phyloP scores from a whole-genome alignment of 441 rosid genomes.

The Manihot esculenta region DNA sequence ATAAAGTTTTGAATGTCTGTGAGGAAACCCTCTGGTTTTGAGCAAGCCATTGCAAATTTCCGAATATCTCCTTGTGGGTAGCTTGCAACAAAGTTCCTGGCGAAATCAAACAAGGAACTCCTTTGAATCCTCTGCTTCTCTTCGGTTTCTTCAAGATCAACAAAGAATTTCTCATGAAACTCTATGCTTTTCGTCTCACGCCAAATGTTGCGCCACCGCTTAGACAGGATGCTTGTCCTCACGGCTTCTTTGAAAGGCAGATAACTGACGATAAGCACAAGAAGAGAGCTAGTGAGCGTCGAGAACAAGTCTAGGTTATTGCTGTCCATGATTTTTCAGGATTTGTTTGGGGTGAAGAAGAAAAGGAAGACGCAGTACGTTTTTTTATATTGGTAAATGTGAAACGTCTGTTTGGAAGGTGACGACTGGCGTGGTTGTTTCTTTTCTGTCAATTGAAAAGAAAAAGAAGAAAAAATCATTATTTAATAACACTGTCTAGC shows the following conservation, averaged over 20 bases:
- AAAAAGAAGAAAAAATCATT: no score
- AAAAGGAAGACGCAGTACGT: not conserved
- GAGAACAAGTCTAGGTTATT: slow-evolving; percentile 18
- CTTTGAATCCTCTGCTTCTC: slow-evolving; percentile 21
- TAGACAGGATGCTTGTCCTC: slow-evolving; percentile 26
- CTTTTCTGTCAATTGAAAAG: no score
- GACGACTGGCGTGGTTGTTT: no score
- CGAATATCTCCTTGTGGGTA: not conserved
- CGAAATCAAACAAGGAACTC: slow-evolving; percentile 19
- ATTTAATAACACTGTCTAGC: no score
- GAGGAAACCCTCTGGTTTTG: slow-evolving; percentile 25
- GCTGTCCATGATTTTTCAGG: not conserved
- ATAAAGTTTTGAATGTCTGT: slow-evolving; percentile 16
- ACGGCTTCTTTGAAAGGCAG: slow-evolving; percentile 41
- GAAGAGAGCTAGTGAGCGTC: slow-evolving; percentile 9
- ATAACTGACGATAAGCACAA: slow-evolving; percentile 22
- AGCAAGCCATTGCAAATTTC: slow-evolving; percentile 18
- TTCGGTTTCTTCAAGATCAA: not conserved
- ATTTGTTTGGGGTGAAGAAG: not conserved
- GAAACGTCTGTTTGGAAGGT: no score
- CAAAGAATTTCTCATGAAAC: slow-evolving; percentile 27
- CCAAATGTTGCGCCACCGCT: slow-evolving; percentile 31
- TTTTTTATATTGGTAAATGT: not conserved
- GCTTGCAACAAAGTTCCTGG: slow-evolving; percentile 12
- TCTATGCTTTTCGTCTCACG: slow-evolving; percentile 18